Conservation (phyloP, 495 filamentous ascomycete genomes). For the Tuber indicum region DNA sequence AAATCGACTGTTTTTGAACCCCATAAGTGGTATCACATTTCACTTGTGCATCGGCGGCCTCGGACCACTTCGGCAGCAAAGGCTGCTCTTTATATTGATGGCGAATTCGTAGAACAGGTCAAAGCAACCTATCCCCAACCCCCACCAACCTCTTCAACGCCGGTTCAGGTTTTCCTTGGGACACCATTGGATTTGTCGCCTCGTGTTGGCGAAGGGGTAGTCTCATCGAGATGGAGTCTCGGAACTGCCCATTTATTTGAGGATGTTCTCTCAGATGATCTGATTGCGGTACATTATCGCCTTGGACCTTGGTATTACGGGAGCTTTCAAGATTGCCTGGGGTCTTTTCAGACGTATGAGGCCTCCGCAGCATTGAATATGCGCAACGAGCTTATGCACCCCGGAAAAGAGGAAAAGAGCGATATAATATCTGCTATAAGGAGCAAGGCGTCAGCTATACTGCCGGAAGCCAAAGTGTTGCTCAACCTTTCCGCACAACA, state of each 20-base stretch:
- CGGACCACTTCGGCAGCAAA: constrained; percentile 65
- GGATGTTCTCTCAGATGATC: constrained; percentile 81
- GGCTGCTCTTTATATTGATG: constrained; percentile 83
- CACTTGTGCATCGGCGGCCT: constrained; percentile 71
- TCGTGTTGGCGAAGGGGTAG: constrained; percentile 66
- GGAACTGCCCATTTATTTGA: constrained; percentile 83
- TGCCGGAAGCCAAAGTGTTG: constrained; percentile 76
- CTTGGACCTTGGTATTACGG: constrained; percentile 86
- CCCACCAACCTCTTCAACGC: constrained; percentile 59
- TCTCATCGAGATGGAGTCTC: constrained; percentile 76
- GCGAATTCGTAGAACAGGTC: constrained; percentile 86
- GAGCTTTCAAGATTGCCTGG: constrained; percentile 92
- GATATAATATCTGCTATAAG: constrained; percentile 86
- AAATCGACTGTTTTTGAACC: constrained; percentile 70
- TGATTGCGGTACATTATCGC: constrained; percentile 82
- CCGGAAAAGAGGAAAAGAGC: constrained; percentile 83
- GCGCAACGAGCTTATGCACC: constrained; percentile 83
- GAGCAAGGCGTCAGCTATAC: constrained; percentile 66
- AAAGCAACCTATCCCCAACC: constrained; percentile 76
- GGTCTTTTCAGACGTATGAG: constrained; percentile 92
- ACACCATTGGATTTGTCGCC: constrained; percentile 87
- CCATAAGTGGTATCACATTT: constrained; percentile 84
- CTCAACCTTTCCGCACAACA: constrained; percentile 75
- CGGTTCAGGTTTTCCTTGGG: constrained; percentile 85
- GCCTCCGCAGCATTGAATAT: constrained; percentile 88